Evolutionary conservation across 805 yeast species (phyloP).

Genomic region (Candida sanyiensis): DNA sequence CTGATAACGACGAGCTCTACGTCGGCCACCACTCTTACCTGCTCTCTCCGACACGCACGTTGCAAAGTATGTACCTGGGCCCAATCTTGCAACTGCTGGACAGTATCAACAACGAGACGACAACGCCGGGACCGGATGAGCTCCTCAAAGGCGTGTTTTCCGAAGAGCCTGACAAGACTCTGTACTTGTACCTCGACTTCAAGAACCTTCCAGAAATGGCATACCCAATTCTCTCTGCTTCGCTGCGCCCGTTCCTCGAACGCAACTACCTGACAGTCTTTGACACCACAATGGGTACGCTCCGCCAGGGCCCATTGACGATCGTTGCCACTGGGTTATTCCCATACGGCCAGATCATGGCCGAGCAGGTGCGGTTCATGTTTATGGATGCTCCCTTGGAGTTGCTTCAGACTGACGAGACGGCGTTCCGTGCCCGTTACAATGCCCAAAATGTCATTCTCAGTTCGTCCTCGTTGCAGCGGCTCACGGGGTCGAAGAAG

Average conservation of each 20-base stretch:
- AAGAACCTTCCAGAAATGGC: slow-evolving; percentile 46
- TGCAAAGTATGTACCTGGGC: slow-evolving; percentile 45
- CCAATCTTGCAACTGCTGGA: slow-evolving; percentile 46
- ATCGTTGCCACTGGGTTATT: slow-evolving; percentile 62
- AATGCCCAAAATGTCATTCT: slow-evolving; percentile 26
- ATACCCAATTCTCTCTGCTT: slow-evolving; percentile 39
- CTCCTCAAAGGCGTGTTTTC: slow-evolving; percentile 22
- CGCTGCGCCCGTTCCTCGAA: slow-evolving; percentile 42
- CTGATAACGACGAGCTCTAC: slow-evolving; percentile 33
- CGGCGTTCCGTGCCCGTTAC: slow-evolving; percentile 10
- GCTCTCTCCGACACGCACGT: slow-evolving; percentile 38
- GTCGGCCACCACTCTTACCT: slow-evolving; percentile 58
- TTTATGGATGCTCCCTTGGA: slow-evolving; percentile 40
- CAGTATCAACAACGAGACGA: slow-evolving; percentile 31
- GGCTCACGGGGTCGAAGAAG: slow-evolving; percentile 14
- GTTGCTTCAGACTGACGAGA: slow-evolving; percentile 8
- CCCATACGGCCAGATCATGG: slow-evolving; percentile 37
- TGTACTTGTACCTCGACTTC: slow-evolving; percentile 59
- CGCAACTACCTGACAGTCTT: slow-evolving; percentile 46
- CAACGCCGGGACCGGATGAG: slow-evolving; percentile 1
- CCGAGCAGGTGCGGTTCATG: slow-evolving; percentile 9
- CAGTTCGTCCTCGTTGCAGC: slow-evolving; percentile 41
- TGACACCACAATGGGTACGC: slow-evolving; percentile 30
- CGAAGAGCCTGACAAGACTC: slow-evolving; percentile 42
- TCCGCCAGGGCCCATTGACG: slow-evolving; percentile 50